Conservation (phyloP, 208 protist species). For the Vickermania spadyakhi region DNA sequence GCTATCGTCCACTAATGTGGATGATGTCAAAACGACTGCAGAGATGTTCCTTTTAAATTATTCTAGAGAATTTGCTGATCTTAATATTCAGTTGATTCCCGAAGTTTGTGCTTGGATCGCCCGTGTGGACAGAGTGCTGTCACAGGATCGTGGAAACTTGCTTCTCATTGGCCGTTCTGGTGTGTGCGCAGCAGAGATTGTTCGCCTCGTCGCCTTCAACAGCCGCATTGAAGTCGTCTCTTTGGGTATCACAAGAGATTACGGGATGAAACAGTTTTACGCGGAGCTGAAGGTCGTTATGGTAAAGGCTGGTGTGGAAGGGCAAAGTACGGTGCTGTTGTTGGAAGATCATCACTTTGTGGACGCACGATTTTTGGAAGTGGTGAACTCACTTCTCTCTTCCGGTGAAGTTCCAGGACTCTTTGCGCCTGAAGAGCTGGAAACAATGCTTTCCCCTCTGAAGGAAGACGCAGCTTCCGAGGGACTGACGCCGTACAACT, state of each 20-base stretch:
- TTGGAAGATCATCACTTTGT: slow-evolving; percentile 95
- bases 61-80: slow-evolving; percentile 89
- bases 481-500: slow-evolving; percentile 81
- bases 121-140: slow-evolving; percentile 94
- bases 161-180: slow-evolving; percentile 92
- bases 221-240: slow-evolving; percentile 85
- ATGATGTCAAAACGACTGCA: slow-evolving; percentile 67
- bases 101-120: slow-evolving; percentile 92
- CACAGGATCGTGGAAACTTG: slow-evolving; percentile 88
- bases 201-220: slow-evolving; percentile 89
- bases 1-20: slow-evolving; percentile 31
- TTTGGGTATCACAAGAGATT: slow-evolving; percentile 86
- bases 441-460: slow-evolving; percentile 89
- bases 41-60: slow-evolving; percentile 76
- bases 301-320: slow-evolving; percentile 85
- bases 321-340: slow-evolving; percentile 83
- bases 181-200: slow-evolving; percentile 87
- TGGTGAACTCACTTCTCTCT: slow-evolving; percentile 94
- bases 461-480: slow-evolving; percentile 84
- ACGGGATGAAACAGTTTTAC: slow-evolving; percentile 91
- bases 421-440: slow-evolving; percentile 94
- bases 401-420: slow-evolving; percentile 96
- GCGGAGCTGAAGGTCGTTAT: slow-evolving; percentile 93
- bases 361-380: slow-evolving; percentile 86
- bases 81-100: slow-evolving; percentile 93